Conservation (phyloP, 129 eudicot species). For the Saussurea involucrata region DNA sequence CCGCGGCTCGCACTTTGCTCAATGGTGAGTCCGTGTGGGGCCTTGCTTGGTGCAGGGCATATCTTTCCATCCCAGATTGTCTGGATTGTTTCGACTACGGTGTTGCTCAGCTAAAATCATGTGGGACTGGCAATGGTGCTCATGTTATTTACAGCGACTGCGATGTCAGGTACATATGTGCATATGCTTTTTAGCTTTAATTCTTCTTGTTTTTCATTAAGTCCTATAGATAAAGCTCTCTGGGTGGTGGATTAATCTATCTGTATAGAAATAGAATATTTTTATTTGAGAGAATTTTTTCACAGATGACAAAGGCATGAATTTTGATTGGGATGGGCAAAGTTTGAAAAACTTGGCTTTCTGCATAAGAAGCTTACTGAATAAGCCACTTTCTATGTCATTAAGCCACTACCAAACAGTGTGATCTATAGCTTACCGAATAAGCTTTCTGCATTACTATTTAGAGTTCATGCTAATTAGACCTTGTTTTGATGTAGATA, state of each 20-base stretch:
- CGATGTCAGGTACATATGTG: slow-evolving; percentile 54
- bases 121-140: slow-evolving; percentile 69
- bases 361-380: no score
- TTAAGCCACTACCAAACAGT: no score
- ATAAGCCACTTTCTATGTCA: no score
- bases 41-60: slow-evolving; percentile 61
- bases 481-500: slow-evolving; percentile 34
- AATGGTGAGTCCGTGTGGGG: slow-evolving; percentile 63
- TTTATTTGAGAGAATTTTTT: no score
- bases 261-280: no score
- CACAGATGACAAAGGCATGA: no score
- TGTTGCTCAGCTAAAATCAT: slow-evolving; percentile 39
- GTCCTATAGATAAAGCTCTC: no score
- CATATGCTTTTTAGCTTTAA: not conserved
- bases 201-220: not conserved
- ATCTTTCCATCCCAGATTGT: slow-evolving; percentile 50
- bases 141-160: slow-evolving; percentile 68
- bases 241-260: no score
- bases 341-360: no score
- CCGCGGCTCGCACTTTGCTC: slow-evolving; percentile 43
- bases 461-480: not conserved
- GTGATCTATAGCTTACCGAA: no score
- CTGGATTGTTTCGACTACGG: slow-evolving; percentile 53
- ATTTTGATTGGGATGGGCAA: no score
- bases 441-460: not conserved